Evolutionary conservation across 2,329 filamentous ascomycete genomes (phyloP), one percentile per base, ranked within the genome.

Genomic region (Ophiostoma quercus): DNA sequence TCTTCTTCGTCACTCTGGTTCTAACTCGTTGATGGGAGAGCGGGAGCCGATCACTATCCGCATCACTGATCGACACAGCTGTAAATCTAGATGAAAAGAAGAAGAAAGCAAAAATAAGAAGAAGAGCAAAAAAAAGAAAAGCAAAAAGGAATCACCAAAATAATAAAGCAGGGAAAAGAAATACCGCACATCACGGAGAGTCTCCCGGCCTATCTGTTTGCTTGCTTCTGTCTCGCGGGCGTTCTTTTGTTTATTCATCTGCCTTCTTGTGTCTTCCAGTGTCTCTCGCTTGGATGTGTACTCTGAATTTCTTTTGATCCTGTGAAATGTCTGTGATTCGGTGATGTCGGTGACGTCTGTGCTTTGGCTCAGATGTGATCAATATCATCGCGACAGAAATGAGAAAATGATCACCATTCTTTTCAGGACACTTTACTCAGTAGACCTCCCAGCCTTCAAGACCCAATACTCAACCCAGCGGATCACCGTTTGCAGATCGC

Each of bases 121-220:
- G 22, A 3, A 25, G 11, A 22, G 47, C 19, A 54, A 12, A 11
- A 54, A 22, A 41, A 32, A 16, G 4, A 67, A 41, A 25, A 32
- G n/a, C 4, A 60, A 16, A n/a, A 39, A 3, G 19, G n/a, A 54
- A 54, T n/a, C 3, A 25, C 8, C 8, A 25, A 9, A 22, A 12
- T 25, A 57, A 22, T 11, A 57, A 57, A 25, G 8, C 2, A 57
- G 25, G 11, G n/a, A 25, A 57, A 29, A 57, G 22, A 47, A 22
- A 63, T 63, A 63, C 60, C 60, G 25, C 60, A 63, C 60, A 63
- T 63, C 60, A 63, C 60, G 60, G 60, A 63, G 60, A 63, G 60
- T 63, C 60, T 63, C 29, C 60, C 60, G 60, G 60, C 60, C 60
- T 63, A 63, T 63, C 60, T 63, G 29, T 12, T 63, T 63, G 29